Evolutionary conservation across 257 asterid species (phyloP).

Genomic region (Jaltomata sinuosa): DNA sequence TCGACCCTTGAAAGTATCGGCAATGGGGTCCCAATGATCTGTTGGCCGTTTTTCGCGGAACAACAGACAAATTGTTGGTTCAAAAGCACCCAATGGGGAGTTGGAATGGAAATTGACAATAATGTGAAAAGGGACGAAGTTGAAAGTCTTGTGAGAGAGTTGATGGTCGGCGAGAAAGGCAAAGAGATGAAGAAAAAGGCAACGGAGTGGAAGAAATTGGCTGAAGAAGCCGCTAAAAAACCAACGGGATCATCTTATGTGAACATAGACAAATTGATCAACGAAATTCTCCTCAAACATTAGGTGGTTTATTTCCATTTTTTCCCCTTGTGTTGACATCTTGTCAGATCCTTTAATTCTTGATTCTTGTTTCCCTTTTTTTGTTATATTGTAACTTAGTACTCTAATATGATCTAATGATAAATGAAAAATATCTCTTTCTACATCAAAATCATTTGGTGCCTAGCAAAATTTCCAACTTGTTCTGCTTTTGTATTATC

Average conservation of each 20-base stretch:
- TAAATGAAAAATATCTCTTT: background rate
- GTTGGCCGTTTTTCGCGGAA: slow-evolving; percentile 17
- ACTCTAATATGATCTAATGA: background rate
- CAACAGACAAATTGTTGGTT: slow-evolving; percentile 1
- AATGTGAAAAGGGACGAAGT: slow-evolving; percentile 1
- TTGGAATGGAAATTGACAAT: slow-evolving; percentile 9
- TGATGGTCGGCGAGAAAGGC: slow-evolving; percentile 4
- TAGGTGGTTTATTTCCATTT: background rate
- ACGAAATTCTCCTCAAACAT: background rate
- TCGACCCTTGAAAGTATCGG: slow-evolving; percentile 4
- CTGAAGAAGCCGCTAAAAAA: background rate
- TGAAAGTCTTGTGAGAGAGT: slow-evolving; percentile 5
- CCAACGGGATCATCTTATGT: background rate
- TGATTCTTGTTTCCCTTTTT: background rate
- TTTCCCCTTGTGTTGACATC: background rate
- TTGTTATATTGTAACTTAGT: background rate
- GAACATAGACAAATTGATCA: background rate
- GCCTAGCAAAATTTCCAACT: background rate
- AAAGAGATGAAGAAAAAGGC: slow-evolving; percentile 2
- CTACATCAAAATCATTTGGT: background rate
- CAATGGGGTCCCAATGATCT: slow-evolving; percentile 11
- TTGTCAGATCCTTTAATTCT: background rate
- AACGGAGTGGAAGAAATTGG: slow-evolving; percentile 4
- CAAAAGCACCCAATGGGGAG: background rate
- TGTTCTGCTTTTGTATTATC: background rate